A percentile compares a stretch with the other conserved stretches of the same genome.
These are phyloP conservation scores for Termitomyces sp. DNA, from an alignment of 768 basidiomycete species.

Conservation along the genomic window DNA sequence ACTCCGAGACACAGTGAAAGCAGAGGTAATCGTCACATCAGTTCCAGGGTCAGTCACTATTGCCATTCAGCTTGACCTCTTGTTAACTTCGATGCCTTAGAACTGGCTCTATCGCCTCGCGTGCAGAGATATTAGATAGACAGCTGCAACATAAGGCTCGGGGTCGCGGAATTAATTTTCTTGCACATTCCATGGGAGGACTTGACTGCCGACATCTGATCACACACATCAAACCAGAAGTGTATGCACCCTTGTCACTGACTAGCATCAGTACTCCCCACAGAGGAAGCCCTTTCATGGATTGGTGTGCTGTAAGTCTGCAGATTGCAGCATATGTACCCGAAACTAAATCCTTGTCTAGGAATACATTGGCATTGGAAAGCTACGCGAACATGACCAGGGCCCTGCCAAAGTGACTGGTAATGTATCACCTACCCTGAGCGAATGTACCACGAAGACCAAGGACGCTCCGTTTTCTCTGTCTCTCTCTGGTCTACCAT, in stretches of 20 bases:
- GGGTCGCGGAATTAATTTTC: conserved; percentile 85
- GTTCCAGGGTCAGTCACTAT: conserved; percentile 77
- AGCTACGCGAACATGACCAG: conserved; percentile 42
- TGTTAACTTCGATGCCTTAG: conserved; percentile 36
- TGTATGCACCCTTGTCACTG: conserved; percentile 84
- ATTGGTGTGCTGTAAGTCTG: conserved; percentile 86
- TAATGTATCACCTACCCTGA: background rate
- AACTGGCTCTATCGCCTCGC: conserved; percentile 84
- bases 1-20: conserved; percentile 77
- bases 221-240: conserved; percentile 74
- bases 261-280: conserved; percentile 93
- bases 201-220: conserved; percentile 94
- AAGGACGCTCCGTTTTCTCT: conserved; percentile 39
- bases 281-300: conserved; percentile 97
- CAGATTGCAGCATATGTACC: background rate
- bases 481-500: conserved; percentile 67
- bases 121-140: conserved; percentile 73
- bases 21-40: conserved; percentile 93
- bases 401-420: conserved; percentile 22
- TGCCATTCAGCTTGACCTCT: background rate
- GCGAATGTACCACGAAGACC: conserved; percentile 12
- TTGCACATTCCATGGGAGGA: conserved; percentile 98
- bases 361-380: conserved; percentile 93
- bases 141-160: conserved; percentile 63
- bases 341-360: conserved; percentile 26